Evolutionary conservation across 495 filamentous ascomycete species (phyloP), one percentile per base, ranked within the genome.

Genomic region (Apodospora peruviana): DNA sequence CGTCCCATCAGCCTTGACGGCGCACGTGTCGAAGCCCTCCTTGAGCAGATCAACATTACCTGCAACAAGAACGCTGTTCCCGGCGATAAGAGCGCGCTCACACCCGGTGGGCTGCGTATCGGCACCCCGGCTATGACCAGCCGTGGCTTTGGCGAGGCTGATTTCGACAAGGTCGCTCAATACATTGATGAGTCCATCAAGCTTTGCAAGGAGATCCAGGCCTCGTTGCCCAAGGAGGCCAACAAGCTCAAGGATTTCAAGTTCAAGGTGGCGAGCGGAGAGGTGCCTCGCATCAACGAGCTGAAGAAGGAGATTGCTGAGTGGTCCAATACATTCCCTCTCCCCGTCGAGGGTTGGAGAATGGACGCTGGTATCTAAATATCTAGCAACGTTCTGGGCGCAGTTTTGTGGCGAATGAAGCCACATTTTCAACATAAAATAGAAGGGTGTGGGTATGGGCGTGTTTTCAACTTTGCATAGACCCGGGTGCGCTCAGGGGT

Each of bases 171-270:
- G 53, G 90, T 99, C 52, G 91, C 86, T 34, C 62, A 71, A 34
- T 97, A 95, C 77, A 95, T 99, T 53, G 88, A 93, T 61, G 79
- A 83, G 60, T 71, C 79, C 67, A 84, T 95, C 72, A 83, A 79
- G 69, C 75, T 94, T 56, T 86, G 84, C 80, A 87, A 87, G 78
- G 78, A 87, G 57, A 76, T 95, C 53, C 93, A 98, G 77, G 74
- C 64, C 42, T 73, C 75, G 51, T 78, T 98, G 8, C 93, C 94
- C 55, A 96, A 96, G 82, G 87, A 91, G 68, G 89, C 87, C 52
- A 98, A 98, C 80, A 96, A 91, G 82, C 87, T 90, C 60, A 97
- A 97, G 83, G 94, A 98, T 77, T 98, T 98, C 85, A 91, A 90
- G 76, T 83, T 85, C 61, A 90, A 88, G 79, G 87, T 95, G 45